Conservation (phyloP, 805 yeast genomes). For the Wickerhamiella brachini region DNA sequence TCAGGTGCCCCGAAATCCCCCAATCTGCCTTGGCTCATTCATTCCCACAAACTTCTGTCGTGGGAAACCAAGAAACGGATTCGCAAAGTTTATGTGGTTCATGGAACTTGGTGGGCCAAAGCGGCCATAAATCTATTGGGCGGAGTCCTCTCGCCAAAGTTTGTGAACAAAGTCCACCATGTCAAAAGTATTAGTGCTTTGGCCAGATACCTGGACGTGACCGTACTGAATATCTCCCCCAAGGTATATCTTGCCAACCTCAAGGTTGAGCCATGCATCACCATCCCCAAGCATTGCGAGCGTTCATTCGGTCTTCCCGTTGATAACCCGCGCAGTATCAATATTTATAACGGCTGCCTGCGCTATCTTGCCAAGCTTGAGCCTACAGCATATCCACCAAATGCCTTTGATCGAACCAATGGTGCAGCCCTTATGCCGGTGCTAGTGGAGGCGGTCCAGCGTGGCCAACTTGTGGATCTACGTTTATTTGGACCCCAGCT, state of each 20-base stretch:
- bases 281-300: conserved; percentile 31
- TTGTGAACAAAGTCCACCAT: conserved; percentile 31
- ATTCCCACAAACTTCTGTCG: conserved; percentile 44
- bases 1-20: conserved; percentile 54
- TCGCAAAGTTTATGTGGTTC: conserved; percentile 60
- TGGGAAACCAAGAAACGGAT: conserved; percentile 40
- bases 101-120: conserved; percentile 78
- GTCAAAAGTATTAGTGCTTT: conserved; percentile 39
- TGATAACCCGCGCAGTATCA: conserved; percentile 8
- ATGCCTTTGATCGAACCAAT: conserved; percentile 6
- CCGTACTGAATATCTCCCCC: conserved; percentile 60
- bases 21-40: conserved; percentile 62
- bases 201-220: conserved; percentile 54
- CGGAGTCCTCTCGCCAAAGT: conserved; percentile 43
- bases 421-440: conserved; percentile 11
- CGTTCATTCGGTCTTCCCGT: conserved; percentile 23
- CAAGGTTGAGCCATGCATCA: conserved; percentile 15
- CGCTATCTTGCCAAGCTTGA: conserved; percentile 2
- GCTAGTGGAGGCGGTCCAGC: conserved; percentile 21
- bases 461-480: conserved; percentile 41
- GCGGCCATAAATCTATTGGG: conserved; percentile 27
- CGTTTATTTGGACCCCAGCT: conserved; percentile 44
- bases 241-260: conserved; percentile 59
- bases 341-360: conserved; percentile 10
- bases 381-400: conserved; percentile 3